These are phyloP conservation scores for Vitis cinerea DNA, from an alignment of 164 flowering plant genomes.

Conservation along the genomic window DNA sequence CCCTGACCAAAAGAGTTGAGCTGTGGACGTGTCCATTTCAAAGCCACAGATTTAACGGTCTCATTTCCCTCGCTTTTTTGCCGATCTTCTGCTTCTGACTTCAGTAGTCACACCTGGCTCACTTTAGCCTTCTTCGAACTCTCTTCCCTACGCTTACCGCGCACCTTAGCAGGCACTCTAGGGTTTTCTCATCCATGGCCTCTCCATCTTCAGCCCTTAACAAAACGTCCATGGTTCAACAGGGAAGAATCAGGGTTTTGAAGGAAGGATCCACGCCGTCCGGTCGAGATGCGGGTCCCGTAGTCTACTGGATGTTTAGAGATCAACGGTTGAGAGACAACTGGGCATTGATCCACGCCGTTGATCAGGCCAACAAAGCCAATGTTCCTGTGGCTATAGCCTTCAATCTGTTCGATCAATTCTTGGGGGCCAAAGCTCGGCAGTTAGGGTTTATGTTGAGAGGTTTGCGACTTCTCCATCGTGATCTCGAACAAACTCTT, in stretches of 20 bases:
- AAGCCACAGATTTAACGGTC: constrained; percentile 27
- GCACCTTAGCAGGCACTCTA: background rate
- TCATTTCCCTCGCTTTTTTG: constrained; percentile 8
- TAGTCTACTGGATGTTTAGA: constrained; percentile 98
- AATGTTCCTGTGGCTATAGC: constrained; percentile 80
- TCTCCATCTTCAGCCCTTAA: constrained; percentile 12
- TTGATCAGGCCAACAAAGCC: constrained; percentile 68
- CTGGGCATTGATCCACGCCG: constrained; percentile 93
- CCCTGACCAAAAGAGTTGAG: too few species aligned
- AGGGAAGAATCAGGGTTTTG: constrained; percentile 64
- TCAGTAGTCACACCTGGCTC: constrained; percentile 1
- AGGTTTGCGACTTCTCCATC: constrained; percentile 63
- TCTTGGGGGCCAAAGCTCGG: constrained; percentile 80
- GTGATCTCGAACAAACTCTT: constrained; percentile 35
- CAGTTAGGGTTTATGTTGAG: constrained; percentile 90
- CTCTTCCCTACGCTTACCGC: background rate
- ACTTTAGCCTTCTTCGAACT: background rate
- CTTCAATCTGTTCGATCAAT: constrained; percentile 80
- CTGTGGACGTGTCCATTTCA: constrained; percentile 2
- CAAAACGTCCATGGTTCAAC: constrained; percentile 33
- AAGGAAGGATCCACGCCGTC: constrained; percentile 40
- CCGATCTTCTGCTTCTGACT: constrained; percentile 1
- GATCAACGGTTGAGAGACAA: constrained; percentile 90
- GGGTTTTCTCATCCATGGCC: constrained; percentile 24
- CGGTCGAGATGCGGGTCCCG: constrained; percentile 52